Evolutionary conservation across 805 yeast species (phyloP).

Genomic region (Yamadazyma paraphyllophila): DNA sequence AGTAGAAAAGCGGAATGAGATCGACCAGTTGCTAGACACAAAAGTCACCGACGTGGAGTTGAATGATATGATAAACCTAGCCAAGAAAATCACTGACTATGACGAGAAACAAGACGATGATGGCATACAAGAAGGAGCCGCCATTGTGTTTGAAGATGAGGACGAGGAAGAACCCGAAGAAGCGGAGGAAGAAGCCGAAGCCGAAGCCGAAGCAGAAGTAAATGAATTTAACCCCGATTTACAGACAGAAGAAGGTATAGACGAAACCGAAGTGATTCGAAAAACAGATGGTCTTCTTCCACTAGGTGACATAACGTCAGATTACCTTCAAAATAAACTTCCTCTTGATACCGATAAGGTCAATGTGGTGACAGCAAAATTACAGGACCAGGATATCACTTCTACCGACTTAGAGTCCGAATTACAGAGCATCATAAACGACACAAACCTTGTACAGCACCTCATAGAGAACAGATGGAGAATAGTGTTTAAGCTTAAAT

Average conservation of each 20-base stretch:
- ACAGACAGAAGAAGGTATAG: constrained; percentile 18
- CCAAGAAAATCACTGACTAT: constrained; percentile 53
- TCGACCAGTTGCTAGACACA: constrained; percentile 48
- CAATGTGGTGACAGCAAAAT: background rate
- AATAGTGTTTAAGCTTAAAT: constrained; percentile 53
- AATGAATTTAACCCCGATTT: background rate
- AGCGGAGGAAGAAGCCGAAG: constrained; percentile 26
- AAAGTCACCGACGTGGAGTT: constrained; percentile 43
- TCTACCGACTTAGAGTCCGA: background rate
- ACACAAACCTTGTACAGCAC: background rate
- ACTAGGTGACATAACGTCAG: background rate
- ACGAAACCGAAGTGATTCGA: constrained; percentile 2
- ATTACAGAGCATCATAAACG: constrained; percentile 1
- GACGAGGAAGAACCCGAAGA: constrained; percentile 20
- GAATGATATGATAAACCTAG: constrained; percentile 44
- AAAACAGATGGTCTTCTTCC: background rate
- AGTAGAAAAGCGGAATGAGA: constrained; percentile 42
- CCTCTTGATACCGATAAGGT: background rate
- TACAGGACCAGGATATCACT: background rate
- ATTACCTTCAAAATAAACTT: constrained; percentile 1
- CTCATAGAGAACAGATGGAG: constrained; percentile 16
- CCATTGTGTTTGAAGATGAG: constrained; percentile 38
- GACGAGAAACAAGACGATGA: constrained; percentile 17
- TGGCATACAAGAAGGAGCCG: constrained; percentile 32
- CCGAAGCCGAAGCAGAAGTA: constrained; percentile 24